Evolutionary conservation across 805 yeast species (phyloP).

Genomic region (Metschnikowia reukaufii): DNA sequence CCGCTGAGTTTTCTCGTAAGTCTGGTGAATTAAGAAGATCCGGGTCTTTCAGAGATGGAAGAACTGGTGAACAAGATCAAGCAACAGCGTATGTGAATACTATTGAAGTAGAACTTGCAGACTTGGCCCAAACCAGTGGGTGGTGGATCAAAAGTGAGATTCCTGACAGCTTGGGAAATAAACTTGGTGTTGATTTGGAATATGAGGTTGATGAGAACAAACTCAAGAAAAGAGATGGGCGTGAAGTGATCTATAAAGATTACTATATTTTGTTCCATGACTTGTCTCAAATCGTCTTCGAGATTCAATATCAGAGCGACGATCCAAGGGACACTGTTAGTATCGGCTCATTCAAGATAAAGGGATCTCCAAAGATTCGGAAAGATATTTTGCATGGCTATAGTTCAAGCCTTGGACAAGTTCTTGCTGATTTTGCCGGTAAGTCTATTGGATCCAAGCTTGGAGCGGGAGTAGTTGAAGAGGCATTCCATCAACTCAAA

Average conservation of each 20-base stretch:
- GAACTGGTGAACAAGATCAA: slow-evolving; percentile 24
- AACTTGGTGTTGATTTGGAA: slow-evolving; percentile 49
- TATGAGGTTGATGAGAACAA: slow-evolving; percentile 64
- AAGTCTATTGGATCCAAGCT: slow-evolving; percentile 34
- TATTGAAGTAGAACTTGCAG: slow-evolving; percentile 32
- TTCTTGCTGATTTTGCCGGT: slow-evolving; percentile 40
- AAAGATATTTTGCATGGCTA: slow-evolving; percentile 50
- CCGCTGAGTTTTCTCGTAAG: slow-evolving; percentile 9
- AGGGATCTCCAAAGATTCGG: slow-evolving; percentile 46
- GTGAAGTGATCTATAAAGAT: slow-evolving; percentile 51
- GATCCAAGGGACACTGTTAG: slow-evolving; percentile 55
- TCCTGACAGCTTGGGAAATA: slow-evolving; percentile 51
- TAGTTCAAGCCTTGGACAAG: slow-evolving; percentile 51
- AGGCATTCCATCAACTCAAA: slow-evolving; percentile 22
- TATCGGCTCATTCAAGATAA: slow-evolving; percentile 26
- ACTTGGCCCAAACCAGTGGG: slow-evolving; percentile 27
- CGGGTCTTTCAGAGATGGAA: slow-evolving; percentile 9
- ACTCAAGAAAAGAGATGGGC: slow-evolving; percentile 57
- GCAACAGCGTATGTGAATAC: slow-evolving; percentile 28
- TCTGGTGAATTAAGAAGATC: slow-evolving; percentile 9
- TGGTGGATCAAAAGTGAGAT: slow-evolving; percentile 72
- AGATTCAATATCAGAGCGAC: slow-evolving; percentile 52
- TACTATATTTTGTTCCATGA: slow-evolving; percentile 73
- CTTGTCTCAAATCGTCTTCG: slow-evolving; percentile 63
- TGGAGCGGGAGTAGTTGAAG: slow-evolving; percentile 27